Conservation (phyloP, 2,329 filamentous ascomycete genomes). For the Podosphaera xanthii region DNA sequence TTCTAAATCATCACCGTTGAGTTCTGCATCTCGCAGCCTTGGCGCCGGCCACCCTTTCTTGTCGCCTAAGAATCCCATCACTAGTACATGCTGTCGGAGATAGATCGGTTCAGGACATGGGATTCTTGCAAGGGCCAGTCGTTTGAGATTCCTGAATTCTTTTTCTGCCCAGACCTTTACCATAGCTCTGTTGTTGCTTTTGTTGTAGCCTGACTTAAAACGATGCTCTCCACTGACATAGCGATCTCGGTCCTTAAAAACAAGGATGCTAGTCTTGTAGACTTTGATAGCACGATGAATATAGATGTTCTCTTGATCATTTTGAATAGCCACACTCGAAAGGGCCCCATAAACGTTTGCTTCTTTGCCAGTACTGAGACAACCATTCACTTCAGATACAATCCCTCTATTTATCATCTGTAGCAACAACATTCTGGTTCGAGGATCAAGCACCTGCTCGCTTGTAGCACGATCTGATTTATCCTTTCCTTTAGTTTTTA, state of each 20-base stretch:
- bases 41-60: constrained; percentile 73
- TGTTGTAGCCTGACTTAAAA: constrained; percentile 78
- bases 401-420: constrained; percentile 88
- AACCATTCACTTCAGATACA: constrained; percentile 80
- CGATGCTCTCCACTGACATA: constrained; percentile 90
- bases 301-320: constrained; percentile 24
- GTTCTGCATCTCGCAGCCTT: constrained; percentile 63
- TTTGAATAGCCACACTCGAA: constrained; percentile 30
- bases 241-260: constrained; percentile 92
- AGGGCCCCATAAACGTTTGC: constrained; percentile 94
- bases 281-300: constrained; percentile 84
- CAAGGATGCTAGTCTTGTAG: constrained; percentile 93
- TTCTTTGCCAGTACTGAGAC: constrained; percentile 90
- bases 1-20: constrained; percentile 44
- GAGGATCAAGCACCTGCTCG: constrained; percentile 82
- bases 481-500: constrained; percentile 44
- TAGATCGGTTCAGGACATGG: constrained; percentile 75
- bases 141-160: constrained; percentile 80
- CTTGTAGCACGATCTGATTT: constrained; percentile 83
- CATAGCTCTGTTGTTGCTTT: constrained; percentile 88
- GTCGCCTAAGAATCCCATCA: constrained; percentile 85
- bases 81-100: constrained; percentile 79
- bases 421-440: constrained; percentile 83
- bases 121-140: constrained; percentile 65
- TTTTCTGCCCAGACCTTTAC: constrained; percentile 98